phyloP scores from a whole-genome alignment of 228 moss, liverwort and hornwort species.

The Sphagnum magellanicum region DNA sequence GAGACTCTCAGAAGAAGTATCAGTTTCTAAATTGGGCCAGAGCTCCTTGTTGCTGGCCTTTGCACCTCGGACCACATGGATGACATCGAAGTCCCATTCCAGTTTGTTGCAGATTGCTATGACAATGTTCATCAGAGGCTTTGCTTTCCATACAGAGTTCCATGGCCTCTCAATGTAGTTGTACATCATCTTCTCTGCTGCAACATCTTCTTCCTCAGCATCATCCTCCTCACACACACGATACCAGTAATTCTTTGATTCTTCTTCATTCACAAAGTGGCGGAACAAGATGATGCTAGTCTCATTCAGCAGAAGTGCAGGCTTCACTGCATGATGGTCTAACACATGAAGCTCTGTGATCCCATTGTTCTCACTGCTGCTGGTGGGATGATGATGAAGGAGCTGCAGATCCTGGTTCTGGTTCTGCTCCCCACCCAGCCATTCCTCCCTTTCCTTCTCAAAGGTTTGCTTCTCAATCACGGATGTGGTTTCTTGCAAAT shows the following conservation, averaged over 20 bases:
- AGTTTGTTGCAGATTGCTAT: constrained; percentile 75
- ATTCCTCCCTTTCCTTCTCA: constrained; percentile 36
- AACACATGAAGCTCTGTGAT: constrained; percentile 21
- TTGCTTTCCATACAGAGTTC: constrained; percentile 77
- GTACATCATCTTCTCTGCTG: constrained; percentile 15
- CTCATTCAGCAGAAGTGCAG: constrained; percentile 43
- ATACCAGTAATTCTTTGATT: constrained; percentile 62
- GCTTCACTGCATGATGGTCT: constrained; percentile 31
- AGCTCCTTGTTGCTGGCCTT: constrained; percentile 51
- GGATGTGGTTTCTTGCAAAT: constrained; percentile 44
- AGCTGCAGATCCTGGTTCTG: constrained; percentile 5
- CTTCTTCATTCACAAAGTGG: constrained; percentile 32
- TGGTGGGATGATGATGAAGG: too few relatives aligned
- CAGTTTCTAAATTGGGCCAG: constrained; percentile 72
- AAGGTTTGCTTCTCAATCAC: constrained; percentile 54
- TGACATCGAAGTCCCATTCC: constrained; percentile 89
- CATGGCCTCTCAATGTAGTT: constrained; percentile 67
- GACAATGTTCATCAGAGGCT: constrained; percentile 71
- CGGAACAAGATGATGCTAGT: constrained; percentile 33
- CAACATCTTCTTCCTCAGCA: too few relatives aligned
- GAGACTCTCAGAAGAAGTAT: constrained; percentile 66
- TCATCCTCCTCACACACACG: constrained; percentile 75
- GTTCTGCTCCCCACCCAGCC: constrained; percentile 16
- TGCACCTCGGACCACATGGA: constrained; percentile 74
- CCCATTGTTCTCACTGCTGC: background rate